These are phyloP conservation scores for Flueggea neowawraea DNA, from an alignment of 441 rosid genomes.

Conservation along the genomic window DNA sequence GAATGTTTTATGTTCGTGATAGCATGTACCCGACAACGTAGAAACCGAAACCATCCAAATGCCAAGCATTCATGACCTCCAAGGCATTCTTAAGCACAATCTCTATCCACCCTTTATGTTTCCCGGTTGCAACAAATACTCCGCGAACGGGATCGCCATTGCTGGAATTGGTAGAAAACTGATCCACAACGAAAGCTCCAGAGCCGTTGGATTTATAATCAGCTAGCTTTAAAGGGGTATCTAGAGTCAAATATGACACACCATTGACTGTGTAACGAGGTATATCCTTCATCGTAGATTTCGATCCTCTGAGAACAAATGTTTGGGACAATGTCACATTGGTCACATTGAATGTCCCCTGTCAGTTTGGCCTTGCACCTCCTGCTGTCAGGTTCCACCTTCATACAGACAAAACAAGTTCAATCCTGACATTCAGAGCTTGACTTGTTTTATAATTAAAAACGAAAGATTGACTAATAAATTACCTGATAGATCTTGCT, in stretches of 20 bases:
- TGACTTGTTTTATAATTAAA: background rate
- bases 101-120: constrained; percentile 64
- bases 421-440: too few species aligned
- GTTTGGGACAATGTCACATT: constrained; percentile 49
- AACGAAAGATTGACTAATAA: background rate
- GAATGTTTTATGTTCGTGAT: too few species aligned
- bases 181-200: constrained; percentile 36
- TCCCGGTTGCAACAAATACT: constrained; percentile 41
- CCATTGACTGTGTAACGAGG: constrained; percentile 47
- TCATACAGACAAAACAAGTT: background rate
- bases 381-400: constrained; percentile 74
- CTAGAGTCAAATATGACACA: constrained; percentile 44
- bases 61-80: constrained; percentile 58
- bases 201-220: constrained; percentile 25
- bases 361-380: constrained; percentile 83
- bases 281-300: constrained; percentile 12
- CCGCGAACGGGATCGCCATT: too few species aligned
- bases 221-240: constrained; percentile 37
- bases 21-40: constrained; percentile 57
- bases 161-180: constrained; percentile 32
- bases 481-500: constrained; percentile 35
- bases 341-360: constrained; percentile 72
- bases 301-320: constrained; percentile 42
- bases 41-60: constrained; percentile 71
- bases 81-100: constrained; percentile 48